These are phyloP conservation scores for Marasmius tenuissimus DNA, from an alignment of 1,284 basidiomycete species.

Conservation along the genomic window DNA sequence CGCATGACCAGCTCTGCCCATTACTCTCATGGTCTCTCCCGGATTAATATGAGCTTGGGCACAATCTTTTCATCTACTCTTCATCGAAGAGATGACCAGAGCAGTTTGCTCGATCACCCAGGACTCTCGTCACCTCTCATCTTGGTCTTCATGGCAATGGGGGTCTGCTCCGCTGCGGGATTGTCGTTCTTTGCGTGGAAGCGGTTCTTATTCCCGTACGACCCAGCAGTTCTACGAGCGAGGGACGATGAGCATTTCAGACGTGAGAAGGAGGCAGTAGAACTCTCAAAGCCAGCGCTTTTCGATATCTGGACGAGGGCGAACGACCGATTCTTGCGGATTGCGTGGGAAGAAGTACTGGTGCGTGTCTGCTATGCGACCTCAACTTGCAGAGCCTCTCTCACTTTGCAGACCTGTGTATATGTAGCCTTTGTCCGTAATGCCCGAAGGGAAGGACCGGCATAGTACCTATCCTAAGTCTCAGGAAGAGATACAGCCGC, in stretches of 20 bases:
- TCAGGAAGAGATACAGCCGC: not conserved
- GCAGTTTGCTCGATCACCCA: not conserved
- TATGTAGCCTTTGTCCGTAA: not conserved
- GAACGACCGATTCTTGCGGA: not conserved
- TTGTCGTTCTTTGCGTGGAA: not conserved
- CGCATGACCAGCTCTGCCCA: too few relatives aligned
- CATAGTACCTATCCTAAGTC: not conserved
- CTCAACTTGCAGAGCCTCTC: not conserved
- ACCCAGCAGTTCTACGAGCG: not conserved
- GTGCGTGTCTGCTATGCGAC: not conserved
- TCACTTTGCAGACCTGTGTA: not conserved
- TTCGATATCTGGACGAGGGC: not conserved
- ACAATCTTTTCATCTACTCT: too few relatives aligned
- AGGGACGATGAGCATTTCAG: not conserved
- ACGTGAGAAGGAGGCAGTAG: not conserved
- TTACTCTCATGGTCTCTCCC: too few relatives aligned
- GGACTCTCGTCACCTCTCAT: not conserved
- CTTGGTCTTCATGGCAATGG: not conserved
- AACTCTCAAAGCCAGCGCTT: not conserved
- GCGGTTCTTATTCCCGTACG: not conserved
- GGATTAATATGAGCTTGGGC: too few relatives aligned
- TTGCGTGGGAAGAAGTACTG: not conserved
- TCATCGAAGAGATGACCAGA: not conserved
- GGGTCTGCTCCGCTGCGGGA: not conserved
- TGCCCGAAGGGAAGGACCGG: not conserved